Evolutionary conservation across 805 yeast genomes (phyloP), one percentile per base, ranked within the genome.

Genomic region (Henningerozyma blattae): DNA sequence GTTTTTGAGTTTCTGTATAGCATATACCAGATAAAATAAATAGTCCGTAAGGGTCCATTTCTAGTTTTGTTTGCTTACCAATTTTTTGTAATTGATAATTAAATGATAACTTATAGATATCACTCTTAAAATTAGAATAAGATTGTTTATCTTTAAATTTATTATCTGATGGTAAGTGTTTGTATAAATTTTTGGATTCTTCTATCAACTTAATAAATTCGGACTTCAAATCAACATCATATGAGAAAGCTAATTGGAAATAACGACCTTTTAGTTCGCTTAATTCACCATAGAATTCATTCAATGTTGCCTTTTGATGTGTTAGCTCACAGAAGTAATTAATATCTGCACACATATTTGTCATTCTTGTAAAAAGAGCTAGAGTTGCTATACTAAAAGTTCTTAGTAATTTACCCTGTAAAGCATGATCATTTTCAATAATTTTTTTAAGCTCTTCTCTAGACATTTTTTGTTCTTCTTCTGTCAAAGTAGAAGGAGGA

Each of bases 401-500:
- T 27, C 76, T 72, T 34, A 89, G 58, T 28, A 86, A 57, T 42
- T 70, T 71, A 25, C 83, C 65, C 47, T 82, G 89, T 22, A 79
- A 56, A 37, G 65, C 68, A 6, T 67, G 59, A 51, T 81, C 91
- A 42, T 74, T 77, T 24, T 64, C 63, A n/a, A 43, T 45, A 20
- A 67, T 56, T 25, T 67, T 69, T 5, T 55, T 59, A 0, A 61
- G 41, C 24, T 68, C 61, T 18, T 59, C 64, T n/a, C 54, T 42
- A 5, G 56, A 40, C 13, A 55, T n/a, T 6, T 36, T 33, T 12
- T 26, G 42, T 5, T 46, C 46, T 15, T 49, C 45, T 18, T 30
- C 22, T 17, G 29, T 6, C 12, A 53, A 46, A 27, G 56, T 56
- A 2, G 47, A 45, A 1, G 76, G 71, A 33, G 63, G 46, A 34